A percentile compares a stretch with the other conserved stretches of the same genome.
These are phyloP conservation scores for Moesziomyces sp. DNA, from an alignment of 1,284 basidiomycete species.

Conservation along the genomic window DNA sequence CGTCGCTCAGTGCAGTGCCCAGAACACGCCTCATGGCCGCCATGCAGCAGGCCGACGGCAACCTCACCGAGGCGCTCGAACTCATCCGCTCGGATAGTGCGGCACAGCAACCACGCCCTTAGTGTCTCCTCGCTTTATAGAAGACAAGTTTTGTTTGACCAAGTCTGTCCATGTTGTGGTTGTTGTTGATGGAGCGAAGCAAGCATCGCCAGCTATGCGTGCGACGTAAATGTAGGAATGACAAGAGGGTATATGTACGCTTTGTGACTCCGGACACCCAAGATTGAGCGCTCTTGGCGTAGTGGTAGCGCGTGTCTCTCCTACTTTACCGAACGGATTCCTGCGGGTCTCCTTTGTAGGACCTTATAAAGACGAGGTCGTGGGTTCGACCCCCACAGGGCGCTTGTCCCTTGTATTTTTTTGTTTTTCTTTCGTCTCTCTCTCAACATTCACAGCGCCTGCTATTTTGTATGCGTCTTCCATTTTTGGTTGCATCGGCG, in stretches of 20 bases:
- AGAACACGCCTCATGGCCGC: constrained; percentile 5
- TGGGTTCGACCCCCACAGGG: constrained; percentile 53
- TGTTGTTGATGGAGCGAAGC: no score
- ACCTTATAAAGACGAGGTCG: constrained; percentile 38
- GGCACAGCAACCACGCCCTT: not conserved
- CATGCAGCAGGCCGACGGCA: constrained; percentile 6
- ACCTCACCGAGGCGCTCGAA: not conserved
- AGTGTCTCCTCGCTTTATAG: no score
- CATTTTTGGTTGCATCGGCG: no score
- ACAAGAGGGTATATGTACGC: not conserved
- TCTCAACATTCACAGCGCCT: no score
- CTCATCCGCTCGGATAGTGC: not conserved
- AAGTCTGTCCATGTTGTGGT: no score
- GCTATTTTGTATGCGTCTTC: no score
- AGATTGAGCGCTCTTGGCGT: constrained; percentile 38
- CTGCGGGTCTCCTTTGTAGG: constrained; percentile 1
- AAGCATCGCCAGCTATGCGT: no score
- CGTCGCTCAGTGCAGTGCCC: not conserved
- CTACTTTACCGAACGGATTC: constrained; percentile 9
- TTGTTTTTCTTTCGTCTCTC: not conserved
- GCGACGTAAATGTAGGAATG: no score
- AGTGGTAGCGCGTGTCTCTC: constrained; percentile 53
- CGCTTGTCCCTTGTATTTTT: constrained; percentile 14
- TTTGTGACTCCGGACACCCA: not conserved
- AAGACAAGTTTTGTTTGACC: no score